Conservation (phyloP, 345 rosid species). For the Syzygium aromaticum region DNA sequence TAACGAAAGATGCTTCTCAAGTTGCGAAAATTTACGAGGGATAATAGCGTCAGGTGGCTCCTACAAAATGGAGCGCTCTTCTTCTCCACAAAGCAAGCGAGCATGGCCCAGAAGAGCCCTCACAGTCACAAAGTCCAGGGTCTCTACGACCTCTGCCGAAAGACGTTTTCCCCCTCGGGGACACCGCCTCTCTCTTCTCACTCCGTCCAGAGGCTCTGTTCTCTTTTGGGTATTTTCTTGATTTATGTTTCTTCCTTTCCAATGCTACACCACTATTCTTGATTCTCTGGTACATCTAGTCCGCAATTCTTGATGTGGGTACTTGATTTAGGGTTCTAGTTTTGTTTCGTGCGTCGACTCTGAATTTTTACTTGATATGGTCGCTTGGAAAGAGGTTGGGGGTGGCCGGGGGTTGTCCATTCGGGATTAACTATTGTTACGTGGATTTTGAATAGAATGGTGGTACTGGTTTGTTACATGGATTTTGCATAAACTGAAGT, state of each 20-base stretch:
- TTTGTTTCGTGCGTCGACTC: not conserved
- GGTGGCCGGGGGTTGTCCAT: not conserved
- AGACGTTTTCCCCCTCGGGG: constrained; percentile 42
- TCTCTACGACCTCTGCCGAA: constrained; percentile 58
- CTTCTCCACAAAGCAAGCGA: not conserved
- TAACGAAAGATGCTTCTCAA: not conserved
- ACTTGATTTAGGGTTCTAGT: not conserved
- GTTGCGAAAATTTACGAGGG: not conserved
- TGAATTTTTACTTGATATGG: too few species aligned
- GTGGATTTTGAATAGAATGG: not conserved
- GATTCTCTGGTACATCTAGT: not conserved
- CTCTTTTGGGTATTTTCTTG: constrained; percentile 57
- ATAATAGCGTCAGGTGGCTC: not conserved
- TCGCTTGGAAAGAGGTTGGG: not conserved
- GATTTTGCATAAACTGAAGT: not conserved
- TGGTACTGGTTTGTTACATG: not conserved
- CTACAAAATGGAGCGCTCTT: not conserved
- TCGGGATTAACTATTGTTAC: not conserved
- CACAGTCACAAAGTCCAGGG: constrained; percentile 43
- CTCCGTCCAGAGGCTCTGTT: constrained; percentile 36
- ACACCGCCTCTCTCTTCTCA: constrained; percentile 38
- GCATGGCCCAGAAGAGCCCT: not conserved
- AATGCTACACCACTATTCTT: not conserved
- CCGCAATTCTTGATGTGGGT: not conserved
- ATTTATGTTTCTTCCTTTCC: not conserved